A percentile compares a stretch with the other conserved stretches of the same genome.
Evolutionary conservation across 805 yeast genomes (phyloP).

Genomic region (Starmerella potacharoeniae): DNA sequence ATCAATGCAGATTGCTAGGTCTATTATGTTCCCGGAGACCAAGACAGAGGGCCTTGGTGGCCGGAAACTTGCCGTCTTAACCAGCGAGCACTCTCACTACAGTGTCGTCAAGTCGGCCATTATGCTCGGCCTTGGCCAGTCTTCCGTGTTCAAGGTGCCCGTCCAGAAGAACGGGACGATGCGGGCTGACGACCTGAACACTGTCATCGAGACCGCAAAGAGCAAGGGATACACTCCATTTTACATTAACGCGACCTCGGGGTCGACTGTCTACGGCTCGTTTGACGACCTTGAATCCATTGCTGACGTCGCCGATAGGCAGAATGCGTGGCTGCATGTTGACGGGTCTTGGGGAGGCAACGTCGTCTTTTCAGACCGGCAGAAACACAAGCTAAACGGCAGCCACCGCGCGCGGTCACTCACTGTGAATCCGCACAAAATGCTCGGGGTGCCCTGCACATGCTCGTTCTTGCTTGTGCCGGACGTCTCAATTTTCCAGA

Average conservation of each 20-base stretch:
- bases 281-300: slow-evolving; percentile 57
- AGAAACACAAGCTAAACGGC: slow-evolving; percentile 42
- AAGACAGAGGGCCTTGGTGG: slow-evolving; percentile 45
- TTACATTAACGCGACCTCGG: slow-evolving; percentile 74
- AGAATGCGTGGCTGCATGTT: slow-evolving; percentile 65
- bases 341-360: slow-evolving; percentile 94
- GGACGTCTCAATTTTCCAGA: slow-evolving; percentile 50
- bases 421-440: slow-evolving; percentile 76
- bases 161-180: slow-evolving; percentile 48
- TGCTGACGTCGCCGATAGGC: slow-evolving; percentile 39
- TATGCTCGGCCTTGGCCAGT: slow-evolving; percentile 57
- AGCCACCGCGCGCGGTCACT: slow-evolving; percentile 58
- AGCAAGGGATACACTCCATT: slow-evolving; percentile 56
- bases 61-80: slow-evolving; percentile 53
- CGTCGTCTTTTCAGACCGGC: slow-evolving; percentile 49
- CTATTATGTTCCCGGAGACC: slow-evolving; percentile 56
- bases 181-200: slow-evolving; percentile 39
- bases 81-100: slow-evolving; percentile 66
- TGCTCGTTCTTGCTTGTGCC: slow-evolving; percentile 66
- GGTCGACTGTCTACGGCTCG: slow-evolving; percentile 80
- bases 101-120: slow-evolving; percentile 75
- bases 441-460: slow-evolving; percentile 69
- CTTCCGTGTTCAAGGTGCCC: slow-evolving; percentile 50
- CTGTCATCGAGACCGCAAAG: slow-evolving; percentile 35
- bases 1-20: slow-evolving; percentile 64